Conservation (phyloP, 2,329 filamentous ascomycete genomes). For the Ascochyta koolunga region DNA sequence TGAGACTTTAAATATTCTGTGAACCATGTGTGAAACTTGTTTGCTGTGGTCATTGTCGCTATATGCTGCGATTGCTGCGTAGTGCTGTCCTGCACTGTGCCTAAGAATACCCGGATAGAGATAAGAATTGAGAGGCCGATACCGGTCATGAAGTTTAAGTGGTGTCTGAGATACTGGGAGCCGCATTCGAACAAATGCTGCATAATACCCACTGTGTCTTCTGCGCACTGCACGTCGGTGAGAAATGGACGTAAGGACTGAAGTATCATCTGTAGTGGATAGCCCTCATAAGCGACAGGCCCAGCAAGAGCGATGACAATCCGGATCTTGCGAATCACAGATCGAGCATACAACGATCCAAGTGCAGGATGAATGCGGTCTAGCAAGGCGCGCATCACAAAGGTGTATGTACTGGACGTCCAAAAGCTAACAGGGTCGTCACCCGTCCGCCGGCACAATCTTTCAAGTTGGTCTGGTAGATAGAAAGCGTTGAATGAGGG, state of each 20-base stretch:
- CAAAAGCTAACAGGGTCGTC: constrained; percentile 71
- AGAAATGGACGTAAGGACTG: constrained; percentile 80
- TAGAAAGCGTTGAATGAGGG: constrained; percentile 83
- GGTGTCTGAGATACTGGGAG: constrained; percentile 64
- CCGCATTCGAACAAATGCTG: constrained; percentile 81
- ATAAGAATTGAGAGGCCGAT: constrained; percentile 80
- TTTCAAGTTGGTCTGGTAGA: constrained; percentile 74
- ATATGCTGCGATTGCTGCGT: constrained; percentile 85
- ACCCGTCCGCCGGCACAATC: constrained; percentile 73
- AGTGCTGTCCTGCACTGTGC: constrained; percentile 75
- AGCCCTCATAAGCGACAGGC: constrained; percentile 72
- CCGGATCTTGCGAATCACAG: constrained; percentile 83
- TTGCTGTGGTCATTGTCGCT: constrained; percentile 75
- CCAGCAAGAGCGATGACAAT: constrained; percentile 82
- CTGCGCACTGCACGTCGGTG: constrained; percentile 82
- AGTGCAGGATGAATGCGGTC: constrained; percentile 82
- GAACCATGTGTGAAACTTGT: constrained; percentile 80
- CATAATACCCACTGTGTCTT: constrained; percentile 85
- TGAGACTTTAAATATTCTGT: constrained; percentile 68
- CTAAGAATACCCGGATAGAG: constrained; percentile 76
- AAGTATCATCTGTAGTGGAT: constrained; percentile 88
- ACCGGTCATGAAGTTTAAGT: constrained; percentile 79
- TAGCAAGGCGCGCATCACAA: constrained; percentile 77
- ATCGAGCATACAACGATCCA: constrained; percentile 84
- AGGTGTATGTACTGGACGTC: constrained; percentile 75